Evolutionary conservation across 176 grass and related monocot species (phyloP), one percentile per base, ranked within the genome.

Genomic region (Pontederia paniculata): DNA sequence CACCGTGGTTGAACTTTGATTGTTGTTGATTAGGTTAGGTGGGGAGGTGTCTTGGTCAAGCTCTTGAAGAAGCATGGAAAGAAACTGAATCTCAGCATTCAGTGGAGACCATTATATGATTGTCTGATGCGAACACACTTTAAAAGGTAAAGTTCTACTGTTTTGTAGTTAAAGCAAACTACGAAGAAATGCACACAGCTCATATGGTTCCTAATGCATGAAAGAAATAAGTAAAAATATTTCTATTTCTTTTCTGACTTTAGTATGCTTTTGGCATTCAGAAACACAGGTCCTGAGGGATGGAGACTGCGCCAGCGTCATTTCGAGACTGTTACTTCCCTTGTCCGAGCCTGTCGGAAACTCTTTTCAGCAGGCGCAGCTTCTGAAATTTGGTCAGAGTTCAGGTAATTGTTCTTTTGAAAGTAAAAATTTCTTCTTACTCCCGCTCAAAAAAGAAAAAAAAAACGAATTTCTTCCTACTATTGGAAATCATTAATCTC

Each of bases 281-380:
- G 91, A 77, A 97, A 97, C 65, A 87, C 81, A 67, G 91, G 91
- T 14, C 91, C 91, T 66, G 91, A 97, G 78, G 91, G 91, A 60
- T 97, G 91, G 91, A 87, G 84, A 73, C 54, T 97, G 76, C 79
- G 71, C 25, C 77, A 97, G 53, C 69, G 74, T 55, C 91, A 90
- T 76, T 89, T 97, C 18, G 80, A 97, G 52, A 87, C 83, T 42
- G 69, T 90, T 48, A 90, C 86, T 42, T 70, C 77, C 8, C 81
- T 90, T 76, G 75, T 87, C 56, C 79, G 74, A 63, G 71, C 82
- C 55, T 90, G 79, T 66, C 70, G 86, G 66, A 86, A 52, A 68
- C 89, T 87, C 61, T 97, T 97, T 72, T 80, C 80, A 78, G 82
- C 71, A 77, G 85, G 91, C 56, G 75, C 82, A 31, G 86, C 86